phyloP scores from a whole-genome alignment of 2,329 filamentous ascomycete genomes.

The Leptoxyphium fumago region DNA sequence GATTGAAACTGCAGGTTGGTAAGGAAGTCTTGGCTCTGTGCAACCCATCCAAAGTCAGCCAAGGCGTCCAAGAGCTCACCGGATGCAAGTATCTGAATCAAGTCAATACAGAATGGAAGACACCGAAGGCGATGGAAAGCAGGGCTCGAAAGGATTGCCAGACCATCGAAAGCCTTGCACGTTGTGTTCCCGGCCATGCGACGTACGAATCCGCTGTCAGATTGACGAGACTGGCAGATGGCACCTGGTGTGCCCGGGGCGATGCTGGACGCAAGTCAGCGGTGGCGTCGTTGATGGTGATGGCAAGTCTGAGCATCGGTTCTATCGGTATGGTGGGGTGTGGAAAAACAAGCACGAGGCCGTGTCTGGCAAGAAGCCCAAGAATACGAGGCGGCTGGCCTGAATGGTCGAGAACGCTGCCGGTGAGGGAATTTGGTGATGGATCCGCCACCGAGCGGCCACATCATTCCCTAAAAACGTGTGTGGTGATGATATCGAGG shows the following conservation, averaged over 20 bases:
- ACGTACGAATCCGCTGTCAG: conserved; percentile 29
- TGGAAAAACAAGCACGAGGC: conserved; percentile 31
- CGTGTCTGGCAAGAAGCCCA: conserved; percentile 28
- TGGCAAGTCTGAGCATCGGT: conserved; percentile 18
- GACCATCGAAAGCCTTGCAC: conserved; percentile 25
- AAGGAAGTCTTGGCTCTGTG: too few relatives aligned
- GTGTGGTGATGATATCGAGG: too few relatives aligned
- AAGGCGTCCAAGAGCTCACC: too few relatives aligned
- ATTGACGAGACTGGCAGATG: conserved; percentile 25
- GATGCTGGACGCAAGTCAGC: conserved; percentile 28
- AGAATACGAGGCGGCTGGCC: conserved; percentile 20
- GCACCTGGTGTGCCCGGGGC: conserved; percentile 30
- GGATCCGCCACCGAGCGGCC: too few relatives aligned
- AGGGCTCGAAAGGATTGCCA: background rate
- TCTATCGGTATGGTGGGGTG: conserved; percentile 25
- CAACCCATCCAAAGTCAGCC: too few relatives aligned
- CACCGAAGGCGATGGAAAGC: too few relatives aligned
- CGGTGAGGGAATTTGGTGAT: too few relatives aligned
- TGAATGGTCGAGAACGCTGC: too few relatives aligned
- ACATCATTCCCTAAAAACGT: too few relatives aligned
- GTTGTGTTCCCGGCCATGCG: conserved; percentile 22
- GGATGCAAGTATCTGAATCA: too few relatives aligned
- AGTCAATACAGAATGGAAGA: too few relatives aligned
- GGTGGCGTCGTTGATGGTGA: conserved; percentile 30
- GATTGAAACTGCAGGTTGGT: too few relatives aligned